Evolutionary conservation across 2,329 filamentous ascomycete species (phyloP).

Genomic region (Nothopassalora personata): DNA sequence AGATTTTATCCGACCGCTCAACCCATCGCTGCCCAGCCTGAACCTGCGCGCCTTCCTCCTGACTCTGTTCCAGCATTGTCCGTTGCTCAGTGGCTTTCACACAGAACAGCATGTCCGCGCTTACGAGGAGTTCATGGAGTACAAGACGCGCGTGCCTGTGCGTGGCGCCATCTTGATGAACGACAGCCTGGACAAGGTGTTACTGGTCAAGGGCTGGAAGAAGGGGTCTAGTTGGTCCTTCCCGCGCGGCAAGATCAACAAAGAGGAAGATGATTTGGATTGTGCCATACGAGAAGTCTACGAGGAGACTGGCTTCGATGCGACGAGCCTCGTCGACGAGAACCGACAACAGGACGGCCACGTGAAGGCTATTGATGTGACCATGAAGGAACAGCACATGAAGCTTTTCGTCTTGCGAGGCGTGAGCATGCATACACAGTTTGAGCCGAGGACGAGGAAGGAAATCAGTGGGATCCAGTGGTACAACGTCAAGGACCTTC

Average conservation of each 20-base stretch:
- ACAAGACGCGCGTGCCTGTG: conserved; percentile 92
- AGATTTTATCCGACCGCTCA: conserved; percentile 87
- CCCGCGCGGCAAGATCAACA: conserved; percentile 94
- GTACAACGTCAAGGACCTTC: conserved; percentile 86
- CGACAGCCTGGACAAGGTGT: conserved; percentile 84
- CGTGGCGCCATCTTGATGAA: conserved; percentile 91
- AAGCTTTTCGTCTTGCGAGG: conserved; percentile 86
- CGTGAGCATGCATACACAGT: conserved; percentile 78
- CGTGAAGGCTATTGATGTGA: conserved; percentile 79
- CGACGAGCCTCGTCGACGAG: conserved; percentile 67
- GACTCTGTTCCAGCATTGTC: conserved; percentile 89
- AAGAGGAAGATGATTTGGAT: conserved; percentile 87
- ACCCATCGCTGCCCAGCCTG: conserved; percentile 74
- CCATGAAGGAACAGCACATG: conserved; percentile 89
- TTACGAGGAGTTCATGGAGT: conserved; percentile 86
- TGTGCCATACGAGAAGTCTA: conserved; percentile 93
- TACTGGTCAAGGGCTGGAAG: conserved; percentile 97
- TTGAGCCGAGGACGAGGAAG: conserved; percentile 86
- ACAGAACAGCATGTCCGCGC: conserved; percentile 72
- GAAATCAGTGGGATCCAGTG: conserved; percentile 97
- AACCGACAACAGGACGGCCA: conserved; percentile 50
- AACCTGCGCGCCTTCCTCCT: conserved; percentile 79
- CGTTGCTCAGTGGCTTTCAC: conserved; percentile 75
- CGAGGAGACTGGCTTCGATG: conserved; percentile 90
- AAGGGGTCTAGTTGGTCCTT: conserved; percentile 96